A percentile compares a stretch with the other conserved stretches of the same genome.
phyloP scores from a whole-genome alignment of 140 eudicot genomes.

The Stevia rebaudiana region DNA sequence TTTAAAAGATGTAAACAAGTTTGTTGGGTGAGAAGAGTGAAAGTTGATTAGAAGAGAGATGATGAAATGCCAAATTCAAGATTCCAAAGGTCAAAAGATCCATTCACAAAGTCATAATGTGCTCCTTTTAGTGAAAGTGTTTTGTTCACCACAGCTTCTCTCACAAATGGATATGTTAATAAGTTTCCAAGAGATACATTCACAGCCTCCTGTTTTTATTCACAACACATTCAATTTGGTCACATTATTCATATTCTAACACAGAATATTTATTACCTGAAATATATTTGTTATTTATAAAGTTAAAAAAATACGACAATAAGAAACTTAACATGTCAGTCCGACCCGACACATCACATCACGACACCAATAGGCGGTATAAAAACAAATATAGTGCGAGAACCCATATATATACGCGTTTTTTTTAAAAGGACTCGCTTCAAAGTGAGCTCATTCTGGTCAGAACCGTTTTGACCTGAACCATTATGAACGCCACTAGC shows the following conservation, averaged over 20 bases:
- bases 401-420: background rate
- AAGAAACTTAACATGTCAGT: background rate
- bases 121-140: slow-evolving; percentile 60
- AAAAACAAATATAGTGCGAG: background rate
- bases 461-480: too few species aligned
- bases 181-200: slow-evolving; percentile 77
- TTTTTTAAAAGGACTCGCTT: background rate
- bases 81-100: slow-evolving; percentile 76
- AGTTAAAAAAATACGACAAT: background rate
- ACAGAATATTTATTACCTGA: too few species aligned
- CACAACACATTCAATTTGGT: background rate
- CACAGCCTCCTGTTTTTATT: slow-evolving; percentile 70
- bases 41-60: slow-evolving; percentile 26
- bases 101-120: slow-evolving; percentile 75
- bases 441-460: too few species aligned
- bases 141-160: slow-evolving; percentile 57
- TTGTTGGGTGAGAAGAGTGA: background rate
- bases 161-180: slow-evolving; percentile 78
- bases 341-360: background rate
- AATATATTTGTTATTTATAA: too few species aligned
- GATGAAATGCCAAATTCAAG: slow-evolving; percentile 56
- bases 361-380: background rate
- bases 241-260: too few species aligned
- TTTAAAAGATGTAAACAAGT: slow-evolving; percentile 22
- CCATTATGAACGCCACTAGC: too few species aligned